A percentile compares a stretch with the other conserved stretches of the same genome.
Conservation (phyloP, 257 asterid genomes). For the Salvia miltiorrhiza region DNA sequence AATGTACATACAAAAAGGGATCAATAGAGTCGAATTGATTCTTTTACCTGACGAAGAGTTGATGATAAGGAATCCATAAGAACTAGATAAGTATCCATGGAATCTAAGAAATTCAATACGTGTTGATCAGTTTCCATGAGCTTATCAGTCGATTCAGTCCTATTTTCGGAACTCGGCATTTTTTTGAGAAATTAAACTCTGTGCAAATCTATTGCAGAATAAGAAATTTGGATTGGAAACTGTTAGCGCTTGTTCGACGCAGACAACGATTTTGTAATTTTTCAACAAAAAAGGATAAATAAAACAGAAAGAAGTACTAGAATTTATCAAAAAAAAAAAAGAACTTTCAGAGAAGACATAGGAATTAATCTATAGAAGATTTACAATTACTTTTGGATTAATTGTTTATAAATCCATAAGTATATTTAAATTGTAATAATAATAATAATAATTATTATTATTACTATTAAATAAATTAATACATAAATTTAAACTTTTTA, state of each 20-base stretch:
- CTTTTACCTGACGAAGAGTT: conserved; percentile 85
- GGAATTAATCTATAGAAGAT: too few relatives aligned
- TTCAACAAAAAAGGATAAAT: too few relatives aligned
- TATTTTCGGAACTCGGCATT: conserved; percentile 36
- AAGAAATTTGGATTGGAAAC: neutral
- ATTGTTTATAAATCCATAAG: too few relatives aligned
- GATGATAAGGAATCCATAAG: conserved; percentile 69
- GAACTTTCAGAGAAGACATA: too few relatives aligned
- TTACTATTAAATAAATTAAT: too few relatives aligned
- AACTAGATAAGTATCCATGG: conserved; percentile 59
- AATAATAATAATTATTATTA: too few relatives aligned
- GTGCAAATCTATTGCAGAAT: neutral
- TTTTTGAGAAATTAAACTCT: neutral
- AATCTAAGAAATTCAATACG: conserved; percentile 62
- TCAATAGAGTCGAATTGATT: neutral
- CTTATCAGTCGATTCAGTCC: conserved; percentile 27
- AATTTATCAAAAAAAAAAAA: too few relatives aligned
- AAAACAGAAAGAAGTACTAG: neutral
- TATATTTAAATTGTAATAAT: too few relatives aligned
- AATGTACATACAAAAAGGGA: conserved; percentile 6
- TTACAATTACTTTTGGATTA: too few relatives aligned
- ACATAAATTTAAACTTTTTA: too few relatives aligned
- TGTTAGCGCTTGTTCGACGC: neutral
- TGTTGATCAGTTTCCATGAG: conserved; percentile 43
- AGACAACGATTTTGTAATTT: neutral